These are phyloP conservation scores for Alternaria gansuensis DNA, from an alignment of 2,329 filamentous ascomycete species.

Conservation along the genomic window DNA sequence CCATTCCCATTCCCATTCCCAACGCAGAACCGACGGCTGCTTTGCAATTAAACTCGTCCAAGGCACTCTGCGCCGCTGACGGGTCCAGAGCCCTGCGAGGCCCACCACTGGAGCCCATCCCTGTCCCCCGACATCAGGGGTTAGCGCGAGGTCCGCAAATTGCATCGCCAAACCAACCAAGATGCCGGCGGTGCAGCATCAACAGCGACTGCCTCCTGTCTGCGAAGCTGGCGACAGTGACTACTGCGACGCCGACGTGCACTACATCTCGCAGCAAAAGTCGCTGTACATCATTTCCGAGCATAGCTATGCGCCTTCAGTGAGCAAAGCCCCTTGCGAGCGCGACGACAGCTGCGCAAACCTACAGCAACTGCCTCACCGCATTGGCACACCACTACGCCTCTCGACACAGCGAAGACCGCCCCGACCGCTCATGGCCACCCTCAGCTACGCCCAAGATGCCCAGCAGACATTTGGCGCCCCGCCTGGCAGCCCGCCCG, in stretches of 20 bases:
- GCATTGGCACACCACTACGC: conserved; percentile 34
- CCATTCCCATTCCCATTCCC: conserved; percentile 7
- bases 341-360: conserved; percentile 40
- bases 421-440: conserved; percentile 51
- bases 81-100: conserved; percentile 26
- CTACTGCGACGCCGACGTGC: conserved; percentile 20
- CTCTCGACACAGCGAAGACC: conserved; percentile 28
- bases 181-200: conserved; percentile 43
- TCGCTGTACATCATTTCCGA: conserved; percentile 49
- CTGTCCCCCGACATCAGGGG: conserved; percentile 23
- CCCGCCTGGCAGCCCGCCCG: conserved; percentile 74
- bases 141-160: conserved; percentile 40
- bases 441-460: conserved; percentile 44
- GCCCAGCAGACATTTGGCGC: conserved; percentile 50
- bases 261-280: conserved; percentile 35
- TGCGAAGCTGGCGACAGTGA: conserved; percentile 22
- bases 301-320: conserved; percentile 48
- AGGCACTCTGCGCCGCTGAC: conserved; percentile 18
- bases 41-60: conserved; percentile 8
- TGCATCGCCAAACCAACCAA: conserved; percentile 31
- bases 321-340: conserved; percentile 41
- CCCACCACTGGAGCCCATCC: conserved; percentile 27
- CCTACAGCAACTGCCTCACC: conserved; percentile 30
- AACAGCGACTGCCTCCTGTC: conserved; percentile 26
- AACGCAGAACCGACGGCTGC: conserved; percentile 3